Conservation (phyloP, 805 yeast species). For the Ogataea trehalophila region DNA sequence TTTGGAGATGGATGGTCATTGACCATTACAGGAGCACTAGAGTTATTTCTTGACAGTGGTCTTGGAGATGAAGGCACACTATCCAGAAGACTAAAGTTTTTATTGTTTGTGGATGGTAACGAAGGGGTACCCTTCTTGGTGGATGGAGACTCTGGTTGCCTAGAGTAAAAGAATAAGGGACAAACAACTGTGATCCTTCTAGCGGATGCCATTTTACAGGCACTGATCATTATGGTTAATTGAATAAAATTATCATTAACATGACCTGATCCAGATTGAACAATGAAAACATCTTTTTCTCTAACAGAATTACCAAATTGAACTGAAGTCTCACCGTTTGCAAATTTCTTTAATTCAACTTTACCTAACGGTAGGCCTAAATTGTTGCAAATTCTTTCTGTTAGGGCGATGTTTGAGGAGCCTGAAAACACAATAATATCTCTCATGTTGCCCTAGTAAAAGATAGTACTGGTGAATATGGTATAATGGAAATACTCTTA, state of each 20-base stretch:
- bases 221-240: conserved; percentile 77
- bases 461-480: too few species aligned
- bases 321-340: conserved; percentile 93
- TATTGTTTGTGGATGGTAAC: conserved; percentile 22
- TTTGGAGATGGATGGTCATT: conserved; percentile 10
- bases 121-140: conserved; percentile 72
- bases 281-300: conserved; percentile 91
- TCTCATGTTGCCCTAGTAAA: conserved; percentile 43
- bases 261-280: conserved; percentile 83
- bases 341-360: conserved; percentile 59
- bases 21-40: not conserved
- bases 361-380: conserved; percentile 70
- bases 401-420: conserved; percentile 77
- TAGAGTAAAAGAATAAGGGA: conserved; percentile 91
- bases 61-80: conserved; percentile 46
- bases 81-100: conserved; percentile 26
- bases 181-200: conserved; percentile 83
- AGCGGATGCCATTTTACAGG: conserved; percentile 90
- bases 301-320: conserved; percentile 84
- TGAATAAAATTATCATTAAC: conserved; percentile 87
- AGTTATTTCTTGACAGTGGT: conserved; percentile 30
- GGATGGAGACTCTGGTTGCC: conserved; percentile 93
- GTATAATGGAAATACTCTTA: too few species aligned
- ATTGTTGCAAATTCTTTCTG: conserved; percentile 68
- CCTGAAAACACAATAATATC: conserved; percentile 89